Evolutionary conservation across 768 basidiomycete species (phyloP).

Genomic region (Tulasnella sp.): DNA sequence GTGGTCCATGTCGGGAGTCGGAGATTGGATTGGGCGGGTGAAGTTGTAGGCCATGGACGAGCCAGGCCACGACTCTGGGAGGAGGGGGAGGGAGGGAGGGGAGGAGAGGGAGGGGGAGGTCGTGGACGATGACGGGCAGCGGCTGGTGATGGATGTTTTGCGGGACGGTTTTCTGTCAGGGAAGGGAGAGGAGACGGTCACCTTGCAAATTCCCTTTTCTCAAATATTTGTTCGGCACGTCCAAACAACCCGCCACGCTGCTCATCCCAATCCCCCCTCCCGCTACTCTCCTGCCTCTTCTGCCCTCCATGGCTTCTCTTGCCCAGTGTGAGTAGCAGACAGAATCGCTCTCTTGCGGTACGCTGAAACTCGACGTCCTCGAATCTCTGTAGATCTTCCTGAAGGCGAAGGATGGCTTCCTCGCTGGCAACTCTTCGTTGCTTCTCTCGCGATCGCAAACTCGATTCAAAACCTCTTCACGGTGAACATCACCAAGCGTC

Average conservation of each 20-base stretch:
- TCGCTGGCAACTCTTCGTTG: conserved; percentile 84
- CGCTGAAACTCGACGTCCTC: neutral
- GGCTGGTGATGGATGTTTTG: conserved; percentile 18
- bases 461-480: conserved; percentile 80
- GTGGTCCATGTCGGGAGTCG: conserved; percentile 17
- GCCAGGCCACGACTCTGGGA: neutral
- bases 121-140: conserved; percentile 12
- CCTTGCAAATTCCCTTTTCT: conserved; percentile 16
- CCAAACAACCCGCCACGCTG: conserved; percentile 19
- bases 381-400: conserved; percentile 59
- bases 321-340: conserved; percentile 5
- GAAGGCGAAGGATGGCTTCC: conserved; percentile 72
- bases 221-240: conserved; percentile 9
- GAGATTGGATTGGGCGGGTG: neutral
- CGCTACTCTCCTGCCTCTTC: neutral
- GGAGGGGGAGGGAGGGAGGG: neutral
- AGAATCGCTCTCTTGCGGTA: neutral
- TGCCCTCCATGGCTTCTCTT: conserved; percentile 20
- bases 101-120: conserved; percentile 3
- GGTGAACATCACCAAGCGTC: conserved; percentile 70
- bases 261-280: neutral
- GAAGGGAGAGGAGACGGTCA: conserved; percentile 19
- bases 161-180: conserved; percentile 13
- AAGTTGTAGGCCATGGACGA: conserved; percentile 18
- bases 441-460: conserved; percentile 81